These are phyloP conservation scores for Penicillium odoratum DNA, from an alignment of 495 filamentous ascomycete genomes.

Conservation along the genomic window DNA sequence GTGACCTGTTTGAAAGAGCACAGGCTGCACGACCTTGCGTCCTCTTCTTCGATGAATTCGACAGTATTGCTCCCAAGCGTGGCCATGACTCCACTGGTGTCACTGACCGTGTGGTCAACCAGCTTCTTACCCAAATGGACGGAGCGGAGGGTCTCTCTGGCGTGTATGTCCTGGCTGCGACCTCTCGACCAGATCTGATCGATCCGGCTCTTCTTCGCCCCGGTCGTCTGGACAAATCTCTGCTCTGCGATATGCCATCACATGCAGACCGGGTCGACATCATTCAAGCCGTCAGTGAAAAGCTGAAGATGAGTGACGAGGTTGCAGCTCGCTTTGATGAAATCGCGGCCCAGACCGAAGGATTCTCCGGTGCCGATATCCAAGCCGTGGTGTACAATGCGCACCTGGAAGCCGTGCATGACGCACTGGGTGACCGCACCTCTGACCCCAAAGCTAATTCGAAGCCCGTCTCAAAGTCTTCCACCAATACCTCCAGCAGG, in stretches of 20 bases:
- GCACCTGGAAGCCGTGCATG: conserved; percentile 94
- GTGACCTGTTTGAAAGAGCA: conserved; percentile 91
- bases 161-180: conserved; percentile 94
- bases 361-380: conserved; percentile 93
- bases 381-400: conserved; percentile 96
- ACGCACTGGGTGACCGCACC: conserved; percentile 72
- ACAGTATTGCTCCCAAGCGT: conserved; percentile 94
- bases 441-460: conserved; percentile 36
- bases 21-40: conserved; percentile 87
- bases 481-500: conserved; percentile 37
- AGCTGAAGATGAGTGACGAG: conserved; percentile 66
- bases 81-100: conserved; percentile 96
- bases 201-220: conserved; percentile 90
- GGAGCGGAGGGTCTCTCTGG: conserved; percentile 92
- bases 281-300: conserved; percentile 73
- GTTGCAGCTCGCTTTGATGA: conserved; percentile 56
- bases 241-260: conserved; percentile 84
- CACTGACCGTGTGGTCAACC: conserved; percentile 97
- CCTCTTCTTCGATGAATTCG: conserved; percentile 97
- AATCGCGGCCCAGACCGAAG: conserved; percentile 75
- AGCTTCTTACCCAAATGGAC: conserved; percentile 98
- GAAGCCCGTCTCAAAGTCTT: conserved; percentile 30
- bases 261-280: conserved; percentile 83
- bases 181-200: conserved; percentile 86
- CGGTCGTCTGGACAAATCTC: conserved; percentile 84